A percentile compares a stretch with the other conserved stretches of the same genome.
Conservation (phyloP, 2,329 filamentous ascomycete species). For the Beauveria varroae region DNA sequence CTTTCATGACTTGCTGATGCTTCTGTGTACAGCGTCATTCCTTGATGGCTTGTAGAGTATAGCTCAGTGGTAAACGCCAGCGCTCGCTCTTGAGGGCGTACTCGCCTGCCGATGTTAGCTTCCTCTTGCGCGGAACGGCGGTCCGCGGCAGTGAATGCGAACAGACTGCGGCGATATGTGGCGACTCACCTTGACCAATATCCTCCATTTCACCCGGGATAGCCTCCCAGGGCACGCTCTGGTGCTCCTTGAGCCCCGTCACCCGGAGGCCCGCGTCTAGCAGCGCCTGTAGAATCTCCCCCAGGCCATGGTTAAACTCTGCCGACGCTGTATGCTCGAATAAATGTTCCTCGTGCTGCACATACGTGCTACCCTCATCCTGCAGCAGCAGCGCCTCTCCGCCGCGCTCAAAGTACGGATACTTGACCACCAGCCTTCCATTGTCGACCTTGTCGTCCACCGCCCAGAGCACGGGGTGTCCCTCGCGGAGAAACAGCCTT, state of each 20-base stretch:
- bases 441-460: constrained; percentile 6
- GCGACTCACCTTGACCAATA: constrained; percentile 10
- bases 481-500: constrained; percentile 13
- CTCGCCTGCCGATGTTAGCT: constrained; percentile 9
- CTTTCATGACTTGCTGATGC: no score
- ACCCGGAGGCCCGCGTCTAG: constrained; percentile 10
- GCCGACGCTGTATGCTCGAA: constrained; percentile 7
- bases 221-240: constrained; percentile 13
- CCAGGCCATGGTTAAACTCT: constrained; percentile 14
- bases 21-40: neutral
- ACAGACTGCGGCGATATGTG: no score
- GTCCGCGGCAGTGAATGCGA: no score
- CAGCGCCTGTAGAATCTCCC: constrained; percentile 15
- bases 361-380: constrained; percentile 11
- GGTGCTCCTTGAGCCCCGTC: constrained; percentile 12
- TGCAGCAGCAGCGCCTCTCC: constrained; percentile 6
- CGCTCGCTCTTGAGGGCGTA: constrained; percentile 10
- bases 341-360: constrained; percentile 2
- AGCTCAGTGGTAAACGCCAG: constrained; percentile 12
- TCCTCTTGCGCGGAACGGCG: neutral
- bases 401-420: constrained; percentile 14
- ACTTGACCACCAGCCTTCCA: constrained; percentile 1
- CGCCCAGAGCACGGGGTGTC: constrained; percentile 12
- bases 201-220: constrained; percentile 10
- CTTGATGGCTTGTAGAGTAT: constrained; percentile 14